Conservation (phyloP, 2,329 filamentous ascomycete species). For the Colletotrichum echinochloae region DNA sequence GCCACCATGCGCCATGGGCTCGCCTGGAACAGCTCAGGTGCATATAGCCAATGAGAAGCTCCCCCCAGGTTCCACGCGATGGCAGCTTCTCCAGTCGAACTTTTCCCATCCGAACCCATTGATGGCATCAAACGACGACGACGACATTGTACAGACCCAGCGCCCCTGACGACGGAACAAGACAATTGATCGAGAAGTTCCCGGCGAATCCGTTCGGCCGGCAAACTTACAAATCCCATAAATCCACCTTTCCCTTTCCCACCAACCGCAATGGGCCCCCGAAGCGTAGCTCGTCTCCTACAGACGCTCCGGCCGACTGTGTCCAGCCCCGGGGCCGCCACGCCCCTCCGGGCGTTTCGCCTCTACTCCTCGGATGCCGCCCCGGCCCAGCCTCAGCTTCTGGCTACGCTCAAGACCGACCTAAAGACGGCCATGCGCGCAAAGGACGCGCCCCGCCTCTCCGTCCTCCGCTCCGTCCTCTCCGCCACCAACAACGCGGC, state of each 20-base stretch:
- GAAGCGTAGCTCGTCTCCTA: constrained; percentile 43
- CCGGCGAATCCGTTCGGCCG: neutral
- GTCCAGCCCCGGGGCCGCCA: constrained; percentile 30
- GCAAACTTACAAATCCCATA: neutral
- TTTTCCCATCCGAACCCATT: neutral
- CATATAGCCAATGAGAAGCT: constrained; percentile 39
- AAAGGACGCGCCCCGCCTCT: constrained; percentile 73
- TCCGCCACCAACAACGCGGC: constrained; percentile 79
- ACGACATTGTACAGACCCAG: neutral
- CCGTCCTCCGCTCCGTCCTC: constrained; percentile 76
- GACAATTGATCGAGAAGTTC: neutral
- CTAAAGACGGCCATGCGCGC: constrained; percentile 75
- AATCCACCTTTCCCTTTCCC: neutral
- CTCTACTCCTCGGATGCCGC: constrained; percentile 43
- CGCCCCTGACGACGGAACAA: neutral
- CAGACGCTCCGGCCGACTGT: constrained; percentile 43
- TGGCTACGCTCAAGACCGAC: constrained; percentile 68
- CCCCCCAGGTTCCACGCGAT: constrained; percentile 8
- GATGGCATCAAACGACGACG: neutral
- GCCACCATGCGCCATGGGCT: constrained; percentile 11
- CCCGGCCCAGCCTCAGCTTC: constrained; percentile 58
- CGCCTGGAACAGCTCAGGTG: neutral
- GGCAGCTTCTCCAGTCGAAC: neutral
- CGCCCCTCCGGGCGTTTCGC: constrained; percentile 37
- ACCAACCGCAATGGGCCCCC: constrained; percentile 44